Conservation (phyloP, 495 filamentous ascomycete genomes). For the Aspergillus haitiensis region DNA sequence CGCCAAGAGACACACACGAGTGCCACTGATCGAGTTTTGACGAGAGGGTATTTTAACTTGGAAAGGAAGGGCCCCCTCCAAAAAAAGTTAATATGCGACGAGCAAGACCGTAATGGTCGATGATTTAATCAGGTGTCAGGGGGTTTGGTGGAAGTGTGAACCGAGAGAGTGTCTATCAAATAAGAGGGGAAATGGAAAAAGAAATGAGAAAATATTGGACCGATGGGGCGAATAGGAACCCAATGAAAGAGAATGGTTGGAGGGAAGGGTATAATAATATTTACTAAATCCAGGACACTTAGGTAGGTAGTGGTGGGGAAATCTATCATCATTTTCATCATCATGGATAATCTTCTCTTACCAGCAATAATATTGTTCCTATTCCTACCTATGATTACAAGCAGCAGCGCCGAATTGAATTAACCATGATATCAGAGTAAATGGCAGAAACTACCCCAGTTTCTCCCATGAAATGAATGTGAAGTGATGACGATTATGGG, state of each 20-base stretch:
- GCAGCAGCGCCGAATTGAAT: too few species aligned
- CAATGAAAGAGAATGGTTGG: slow-evolving; percentile 6
- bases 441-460: too few species aligned
- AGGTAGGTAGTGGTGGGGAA: slow-evolving; percentile 19
- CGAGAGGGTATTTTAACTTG: too few species aligned
- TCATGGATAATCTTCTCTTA: too few species aligned
- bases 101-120: background rate
- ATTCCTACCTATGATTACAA: too few species aligned
- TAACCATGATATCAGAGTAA: too few species aligned
- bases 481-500: background rate
- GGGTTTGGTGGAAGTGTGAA: background rate
- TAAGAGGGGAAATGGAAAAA: background rate
- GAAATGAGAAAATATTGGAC: slow-evolving; percentile 6
- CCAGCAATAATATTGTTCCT: too few species aligned
- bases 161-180: background rate
- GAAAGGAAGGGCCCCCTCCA: background rate
- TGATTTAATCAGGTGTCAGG: background rate
- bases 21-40: too few species aligned
- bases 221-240: background rate
- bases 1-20: slow-evolving; percentile 9
- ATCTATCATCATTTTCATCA: background rate
- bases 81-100: slow-evolving; percentile 4
- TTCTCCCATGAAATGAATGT: too few species aligned
- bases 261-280: slow-evolving; percentile 4
- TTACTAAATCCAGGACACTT: background rate